Evolutionary conservation across 176 grass and related monocot genomes (phyloP).

Genomic region (Lolium multiflorum): DNA sequence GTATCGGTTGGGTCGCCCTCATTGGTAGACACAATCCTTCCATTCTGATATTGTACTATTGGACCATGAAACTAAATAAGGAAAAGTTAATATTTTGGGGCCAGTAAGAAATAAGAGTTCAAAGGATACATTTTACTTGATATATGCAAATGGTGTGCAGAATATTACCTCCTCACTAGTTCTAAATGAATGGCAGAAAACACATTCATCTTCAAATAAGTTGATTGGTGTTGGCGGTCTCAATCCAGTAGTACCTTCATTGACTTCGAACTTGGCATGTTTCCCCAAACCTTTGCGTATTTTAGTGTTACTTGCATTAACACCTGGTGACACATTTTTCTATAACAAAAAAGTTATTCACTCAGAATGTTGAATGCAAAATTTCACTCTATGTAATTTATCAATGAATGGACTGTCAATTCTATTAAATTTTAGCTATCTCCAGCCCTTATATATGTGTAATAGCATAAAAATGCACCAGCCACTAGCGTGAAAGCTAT

Average conservation of each 20-base stretch:
- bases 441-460: neutral
- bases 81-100: neutral
- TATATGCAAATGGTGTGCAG: neutral
- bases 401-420: neutral
- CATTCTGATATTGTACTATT: conserved; percentile 51
- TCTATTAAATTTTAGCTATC: neutral
- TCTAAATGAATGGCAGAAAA: conserved; percentile 84
- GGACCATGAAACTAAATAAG: conserved; percentile 66
- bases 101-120: conserved; percentile 20
- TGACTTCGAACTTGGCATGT: neutral
- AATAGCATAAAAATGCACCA: neutral
- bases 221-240: conserved; percentile 46
- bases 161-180: conserved; percentile 40
- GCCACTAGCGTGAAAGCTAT: neutral
- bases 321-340: conserved; percentile 3
- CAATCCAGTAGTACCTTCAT: neutral
- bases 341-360: neutral
- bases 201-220: conserved; percentile 76
- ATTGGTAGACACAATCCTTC: conserved; percentile 36
- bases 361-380: conserved; percentile 28
- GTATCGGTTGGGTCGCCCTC: conserved; percentile 37
- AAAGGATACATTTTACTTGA: neutral
- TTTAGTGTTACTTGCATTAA: conserved; percentile 21
- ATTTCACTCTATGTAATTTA: neutral
- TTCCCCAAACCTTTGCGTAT: conserved; percentile 11